Percentiles rank a stretch among this genome's conserved stretches.
These are phyloP conservation scores for Ustilago sp. DNA, from an alignment of 1,284 basidiomycete species.

Conservation along the genomic window DNA sequence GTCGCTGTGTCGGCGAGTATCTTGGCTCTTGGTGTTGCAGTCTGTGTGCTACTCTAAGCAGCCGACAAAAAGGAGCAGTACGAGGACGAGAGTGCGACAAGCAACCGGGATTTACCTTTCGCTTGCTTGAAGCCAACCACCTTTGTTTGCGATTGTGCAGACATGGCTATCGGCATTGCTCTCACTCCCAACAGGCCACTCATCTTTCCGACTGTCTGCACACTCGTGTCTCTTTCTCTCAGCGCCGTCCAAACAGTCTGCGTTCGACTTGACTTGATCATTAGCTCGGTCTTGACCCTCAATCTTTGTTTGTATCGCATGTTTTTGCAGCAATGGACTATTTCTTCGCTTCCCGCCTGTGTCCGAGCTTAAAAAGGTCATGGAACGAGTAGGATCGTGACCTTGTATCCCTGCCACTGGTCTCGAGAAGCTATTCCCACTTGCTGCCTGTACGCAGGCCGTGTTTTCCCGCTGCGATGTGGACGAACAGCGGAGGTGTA, in stretches of 20 bases:
- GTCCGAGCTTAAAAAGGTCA: neutral
- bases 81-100: neutral
- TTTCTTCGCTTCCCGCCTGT: neutral
- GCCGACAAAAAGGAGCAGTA: neutral
- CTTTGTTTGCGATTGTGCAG: no score
- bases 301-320: neutral
- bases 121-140: neutral
- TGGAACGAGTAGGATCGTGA: neutral
- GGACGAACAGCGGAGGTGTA: neutral
- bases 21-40: constrained; percentile 29
- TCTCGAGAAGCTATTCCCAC: no score
- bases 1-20: constrained; percentile 24
- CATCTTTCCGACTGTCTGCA: no score
- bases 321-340: neutral
- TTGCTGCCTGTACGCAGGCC: neutral
- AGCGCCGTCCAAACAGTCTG: neutral
- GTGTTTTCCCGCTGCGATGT: neutral
- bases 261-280: neutral
- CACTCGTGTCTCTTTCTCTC: no score
- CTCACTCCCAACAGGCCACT: no score
- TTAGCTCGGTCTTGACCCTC: neutral
- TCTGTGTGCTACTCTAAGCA: constrained; percentile 35
- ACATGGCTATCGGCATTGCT: no score
- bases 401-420: no score
- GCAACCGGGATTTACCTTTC: neutral